A percentile compares a stretch with the other conserved stretches of the same genome.
Evolutionary conservation across 495 filamentous ascomycete species (phyloP).

Genomic region (Xylaria intraflava): DNA sequence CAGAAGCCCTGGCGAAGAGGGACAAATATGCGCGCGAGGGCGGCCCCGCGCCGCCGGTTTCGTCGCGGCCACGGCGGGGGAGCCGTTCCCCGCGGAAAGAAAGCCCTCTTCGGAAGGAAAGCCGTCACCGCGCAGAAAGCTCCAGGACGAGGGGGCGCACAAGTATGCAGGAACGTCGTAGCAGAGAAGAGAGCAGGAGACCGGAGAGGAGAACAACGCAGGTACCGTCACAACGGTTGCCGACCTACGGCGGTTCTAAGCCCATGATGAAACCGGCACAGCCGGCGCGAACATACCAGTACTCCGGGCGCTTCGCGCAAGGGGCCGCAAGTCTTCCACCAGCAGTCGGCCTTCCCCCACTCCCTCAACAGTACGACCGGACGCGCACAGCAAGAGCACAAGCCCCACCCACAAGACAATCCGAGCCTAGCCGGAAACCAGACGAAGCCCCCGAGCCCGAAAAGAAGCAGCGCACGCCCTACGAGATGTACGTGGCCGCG

Average conservation of each 20-base stretch:
- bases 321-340: not conserved
- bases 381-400: not conserved
- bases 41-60: slow-evolving; percentile 10
- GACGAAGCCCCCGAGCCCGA: not conserved
- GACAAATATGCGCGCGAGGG: slow-evolving; percentile 6
- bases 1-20: slow-evolving; percentile 11
- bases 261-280: slow-evolving; percentile 2
- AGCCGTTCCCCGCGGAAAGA: not conserved
- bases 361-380: not conserved
- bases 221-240: not conserved
- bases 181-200: not conserved
- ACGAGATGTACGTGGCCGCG: slow-evolving; percentile 11
- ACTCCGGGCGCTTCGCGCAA: not conserved
- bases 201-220: not conserved
- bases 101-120: not conserved
- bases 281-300: not conserved
- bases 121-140: not conserved
- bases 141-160: not conserved
- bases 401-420: not conserved
- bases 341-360: not conserved
- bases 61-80: not conserved
- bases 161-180: not conserved
- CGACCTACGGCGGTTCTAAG: not conserved
- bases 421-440: slow-evolving; percentile 4
- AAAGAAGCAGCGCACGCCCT: slow-evolving; percentile 9